phyloP scores from a whole-genome alignment of 129 eudicot species.

The Heracleum sosnowskyi region DNA sequence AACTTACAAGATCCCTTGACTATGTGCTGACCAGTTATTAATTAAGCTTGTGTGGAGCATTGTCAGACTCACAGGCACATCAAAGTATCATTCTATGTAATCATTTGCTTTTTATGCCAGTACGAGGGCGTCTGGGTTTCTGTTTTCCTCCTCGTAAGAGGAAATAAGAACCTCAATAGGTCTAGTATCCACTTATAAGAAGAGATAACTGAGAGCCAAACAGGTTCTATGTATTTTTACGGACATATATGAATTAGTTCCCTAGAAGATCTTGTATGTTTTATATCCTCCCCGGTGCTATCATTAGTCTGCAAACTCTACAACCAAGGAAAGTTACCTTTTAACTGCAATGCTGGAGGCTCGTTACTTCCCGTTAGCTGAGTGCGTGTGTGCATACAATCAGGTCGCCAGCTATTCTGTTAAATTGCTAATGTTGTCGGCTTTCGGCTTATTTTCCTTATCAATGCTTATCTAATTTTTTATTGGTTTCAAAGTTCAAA shows the following conservation, averaged over 20 bases:
- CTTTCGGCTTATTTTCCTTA: too few relatives aligned
- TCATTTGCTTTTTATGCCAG: background rate
- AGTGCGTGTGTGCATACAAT: too few relatives aligned
- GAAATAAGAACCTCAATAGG: background rate
- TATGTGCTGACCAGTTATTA: background rate
- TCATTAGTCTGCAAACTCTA: background rate
- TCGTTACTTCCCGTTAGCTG: too few relatives aligned
- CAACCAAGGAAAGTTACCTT: too few relatives aligned
- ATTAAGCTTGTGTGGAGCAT: background rate
- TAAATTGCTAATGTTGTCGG: too few relatives aligned
- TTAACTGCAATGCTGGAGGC: too few relatives aligned
- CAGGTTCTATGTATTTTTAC: background rate
- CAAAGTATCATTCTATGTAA: background rate
- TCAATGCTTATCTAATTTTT: too few relatives aligned
- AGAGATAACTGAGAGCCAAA: background rate
- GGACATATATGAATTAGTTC: background rate
- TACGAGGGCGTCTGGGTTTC: background rate
- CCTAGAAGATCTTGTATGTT: background rate
- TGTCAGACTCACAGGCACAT: background rate
- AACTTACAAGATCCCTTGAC: background rate
- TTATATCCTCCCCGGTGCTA: background rate
- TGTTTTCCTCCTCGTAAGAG: background rate
- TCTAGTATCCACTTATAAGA: background rate
- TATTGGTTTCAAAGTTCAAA: too few relatives aligned
- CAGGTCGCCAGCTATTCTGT: too few relatives aligned